Conservation (phyloP, 495 filamentous ascomycete genomes). For the Hypoxylon fuscum region DNA sequence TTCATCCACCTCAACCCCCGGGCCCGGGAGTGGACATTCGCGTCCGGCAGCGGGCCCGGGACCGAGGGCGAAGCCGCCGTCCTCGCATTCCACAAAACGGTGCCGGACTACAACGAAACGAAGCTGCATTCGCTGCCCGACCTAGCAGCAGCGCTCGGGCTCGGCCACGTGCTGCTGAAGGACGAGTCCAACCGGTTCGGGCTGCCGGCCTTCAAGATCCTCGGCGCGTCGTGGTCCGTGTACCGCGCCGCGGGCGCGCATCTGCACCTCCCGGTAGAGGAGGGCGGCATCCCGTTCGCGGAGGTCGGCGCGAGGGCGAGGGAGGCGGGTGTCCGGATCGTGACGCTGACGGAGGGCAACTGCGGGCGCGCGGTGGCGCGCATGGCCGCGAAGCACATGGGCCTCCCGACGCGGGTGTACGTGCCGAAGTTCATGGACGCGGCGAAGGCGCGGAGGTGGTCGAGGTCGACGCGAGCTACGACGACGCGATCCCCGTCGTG, state of each 20-base stretch:
- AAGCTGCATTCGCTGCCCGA: constrained; percentile 59
- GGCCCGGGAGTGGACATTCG: constrained; percentile 29
- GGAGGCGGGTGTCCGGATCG: constrained; percentile 49
- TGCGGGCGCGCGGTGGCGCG: constrained; percentile 72
- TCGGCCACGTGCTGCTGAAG: constrained; percentile 64
- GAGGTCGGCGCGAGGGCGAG: constrained; percentile 50
- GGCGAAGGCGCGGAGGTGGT: constrained; percentile 64
- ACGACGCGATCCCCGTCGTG: constrained; percentile 59
- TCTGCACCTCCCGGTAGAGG: constrained; percentile 49
- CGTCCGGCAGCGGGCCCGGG: constrained; percentile 13
- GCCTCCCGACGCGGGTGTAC: constrained; percentile 60
- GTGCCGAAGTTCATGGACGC: constrained; percentile 66
- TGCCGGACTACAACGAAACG: constrained; percentile 60
- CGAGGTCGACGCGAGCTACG: constrained; percentile 65
- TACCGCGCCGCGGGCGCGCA: constrained; percentile 61
- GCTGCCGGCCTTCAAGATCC: constrained; percentile 75
- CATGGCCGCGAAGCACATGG: constrained; percentile 63
- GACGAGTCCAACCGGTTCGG: constrained; percentile 65
- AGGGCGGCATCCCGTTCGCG: constrained; percentile 40
- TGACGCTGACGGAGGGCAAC: constrained; percentile 72
- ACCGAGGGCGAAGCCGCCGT: constrained; percentile 12
- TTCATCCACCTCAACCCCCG: constrained; percentile 33
- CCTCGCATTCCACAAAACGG: constrained; percentile 57
- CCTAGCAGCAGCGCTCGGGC: constrained; percentile 61
- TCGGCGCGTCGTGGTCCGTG: constrained; percentile 76